These are phyloP conservation scores for Niebla homalea DNA, from an alignment of 495 filamentous ascomycete genomes.

Conservation along the genomic window DNA sequence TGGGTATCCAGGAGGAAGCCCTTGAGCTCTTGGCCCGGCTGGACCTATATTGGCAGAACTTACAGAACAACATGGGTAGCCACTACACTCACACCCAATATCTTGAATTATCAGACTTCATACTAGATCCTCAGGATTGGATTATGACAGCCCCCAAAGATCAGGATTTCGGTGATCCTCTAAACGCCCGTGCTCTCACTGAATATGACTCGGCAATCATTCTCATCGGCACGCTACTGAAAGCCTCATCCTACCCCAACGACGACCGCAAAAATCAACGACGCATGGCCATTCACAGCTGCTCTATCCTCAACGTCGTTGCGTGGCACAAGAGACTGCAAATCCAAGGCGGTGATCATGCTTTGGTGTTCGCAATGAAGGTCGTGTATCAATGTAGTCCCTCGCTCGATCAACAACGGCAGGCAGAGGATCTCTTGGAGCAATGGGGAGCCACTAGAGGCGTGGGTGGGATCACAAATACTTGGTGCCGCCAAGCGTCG, in stretches of 20 bases:
- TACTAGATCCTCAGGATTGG: background rate
- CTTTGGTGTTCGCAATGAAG: background rate
- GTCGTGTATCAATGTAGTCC: background rate
- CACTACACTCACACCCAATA: background rate
- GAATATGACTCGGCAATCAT: slow-evolving; percentile 1
- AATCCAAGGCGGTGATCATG: background rate
- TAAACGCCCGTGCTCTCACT: background rate
- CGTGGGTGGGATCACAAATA: background rate
- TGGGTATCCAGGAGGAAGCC: background rate
- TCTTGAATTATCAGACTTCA: background rate
- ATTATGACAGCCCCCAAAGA: background rate
- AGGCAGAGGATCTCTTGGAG: background rate
- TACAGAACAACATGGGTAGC: background rate
- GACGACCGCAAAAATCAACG: background rate
- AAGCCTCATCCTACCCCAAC: too few species aligned
- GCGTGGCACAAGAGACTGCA: background rate
- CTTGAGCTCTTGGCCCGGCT: background rate
- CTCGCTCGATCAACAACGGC: background rate
- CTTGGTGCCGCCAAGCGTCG: too few species aligned
- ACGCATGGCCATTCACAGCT: slow-evolving; percentile 3
- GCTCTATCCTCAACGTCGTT: background rate
- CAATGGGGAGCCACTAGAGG: background rate
- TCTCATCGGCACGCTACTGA: background rate
- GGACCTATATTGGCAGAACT: background rate
- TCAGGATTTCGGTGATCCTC: background rate